These are phyloP conservation scores for Cryphonectria parasitica DNA, from an alignment of 2,329 filamentous ascomycete genomes.

Conservation along the genomic window DNA sequence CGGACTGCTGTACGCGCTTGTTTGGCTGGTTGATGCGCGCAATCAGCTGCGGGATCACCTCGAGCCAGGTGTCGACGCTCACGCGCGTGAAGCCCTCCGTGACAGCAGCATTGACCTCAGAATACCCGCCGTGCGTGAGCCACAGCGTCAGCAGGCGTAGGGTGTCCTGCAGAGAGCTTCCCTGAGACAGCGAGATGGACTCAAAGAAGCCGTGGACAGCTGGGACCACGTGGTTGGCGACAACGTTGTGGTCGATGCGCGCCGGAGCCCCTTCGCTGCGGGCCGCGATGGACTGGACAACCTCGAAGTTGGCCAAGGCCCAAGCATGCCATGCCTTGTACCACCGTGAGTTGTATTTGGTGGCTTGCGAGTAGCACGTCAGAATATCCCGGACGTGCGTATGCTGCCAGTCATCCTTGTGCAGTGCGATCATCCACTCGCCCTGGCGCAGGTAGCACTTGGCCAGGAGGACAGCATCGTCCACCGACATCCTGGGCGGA, in stretches of 20 bases:
- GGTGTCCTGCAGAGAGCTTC: slow-evolving; percentile 94
- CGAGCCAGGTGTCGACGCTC: slow-evolving; percentile 96
- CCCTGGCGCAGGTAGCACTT: slow-evolving; percentile 97
- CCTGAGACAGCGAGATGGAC: slow-evolving; percentile 88
- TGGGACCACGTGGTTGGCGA: slow-evolving; percentile 89
- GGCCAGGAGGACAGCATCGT: slow-evolving; percentile 75
- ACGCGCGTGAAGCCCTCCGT: slow-evolving; percentile 90
- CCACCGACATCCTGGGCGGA: slow-evolving; percentile 51
- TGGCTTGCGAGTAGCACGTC: slow-evolving; percentile 88
- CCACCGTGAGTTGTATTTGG: slow-evolving; percentile 90
- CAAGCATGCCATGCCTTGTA: slow-evolving; percentile 99
- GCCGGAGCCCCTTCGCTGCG: slow-evolving; percentile 59
- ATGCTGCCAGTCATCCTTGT: slow-evolving; percentile 87
- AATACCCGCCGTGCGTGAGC: slow-evolving; percentile 90
- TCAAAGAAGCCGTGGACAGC: slow-evolving; percentile 97
- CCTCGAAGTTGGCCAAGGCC: slow-evolving; percentile 98
- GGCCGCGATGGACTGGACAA: slow-evolving; percentile 80
- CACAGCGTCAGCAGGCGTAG: slow-evolving; percentile 90
- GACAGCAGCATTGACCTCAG: slow-evolving; percentile 85
- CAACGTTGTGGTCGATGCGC: slow-evolving; percentile 63
- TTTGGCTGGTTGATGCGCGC: slow-evolving; percentile 97
- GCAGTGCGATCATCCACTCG: slow-evolving; percentile 88
- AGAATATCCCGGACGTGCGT: slow-evolving; percentile 87
- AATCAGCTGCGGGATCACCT: slow-evolving; percentile 96
- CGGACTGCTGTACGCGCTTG: slow-evolving; percentile 81